Base-by-base conservation (phyloP, 2,329 filamentous ascomycete species). In the Colletotrichum sp. region DNA sequence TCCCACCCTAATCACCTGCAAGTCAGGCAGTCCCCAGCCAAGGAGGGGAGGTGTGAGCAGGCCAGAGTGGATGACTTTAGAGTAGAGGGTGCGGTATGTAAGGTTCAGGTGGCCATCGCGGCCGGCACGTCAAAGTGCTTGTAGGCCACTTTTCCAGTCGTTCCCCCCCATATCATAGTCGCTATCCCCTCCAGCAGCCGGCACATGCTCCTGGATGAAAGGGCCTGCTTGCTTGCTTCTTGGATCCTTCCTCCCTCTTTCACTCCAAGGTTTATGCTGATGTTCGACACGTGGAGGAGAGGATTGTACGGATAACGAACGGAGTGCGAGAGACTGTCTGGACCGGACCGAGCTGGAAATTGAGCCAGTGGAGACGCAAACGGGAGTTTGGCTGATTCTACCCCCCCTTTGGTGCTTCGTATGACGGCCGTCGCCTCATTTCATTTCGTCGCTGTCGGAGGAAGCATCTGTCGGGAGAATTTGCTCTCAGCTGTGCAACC, bases 1-100 rank as follows among this genome's bases (percentile, higher is more conserved):
- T 76, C 74, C 74, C 74, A 76, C 74, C 60, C 61, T 74, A 69
- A 74, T 74, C 71, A 76, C 59, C 76, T 77, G 73, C 73, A 77
- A 76, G 76, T 77, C 76, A 76, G 76, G 73, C 73, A 77, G 39
- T 70, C 74, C 75, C 76, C 73, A 52, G 76, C 66, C 39, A 57
- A 66, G 66, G 68, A 70, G 30, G 68, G 76, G 75, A 60, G 55
- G 59, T 32, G 71, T 60, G 59, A 60, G 34, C 39, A 65, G 59
- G 26, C 52, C 60, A 63, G 43, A 71, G 75, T 74, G 75, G 63
- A 77, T 60, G 64, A 70, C 52, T 48, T 68, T 72, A 63, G 73
- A 77, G 73, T 72, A 57, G 66, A 76, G 68, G 68, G 61, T 67
- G 68, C 55, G 55, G 60, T 64, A 73, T 74, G 76, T 74, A 76